These are phyloP conservation scores for Piper longum DNA, from an alignment of 164 flowering plant genomes.

Conservation along the genomic window DNA sequence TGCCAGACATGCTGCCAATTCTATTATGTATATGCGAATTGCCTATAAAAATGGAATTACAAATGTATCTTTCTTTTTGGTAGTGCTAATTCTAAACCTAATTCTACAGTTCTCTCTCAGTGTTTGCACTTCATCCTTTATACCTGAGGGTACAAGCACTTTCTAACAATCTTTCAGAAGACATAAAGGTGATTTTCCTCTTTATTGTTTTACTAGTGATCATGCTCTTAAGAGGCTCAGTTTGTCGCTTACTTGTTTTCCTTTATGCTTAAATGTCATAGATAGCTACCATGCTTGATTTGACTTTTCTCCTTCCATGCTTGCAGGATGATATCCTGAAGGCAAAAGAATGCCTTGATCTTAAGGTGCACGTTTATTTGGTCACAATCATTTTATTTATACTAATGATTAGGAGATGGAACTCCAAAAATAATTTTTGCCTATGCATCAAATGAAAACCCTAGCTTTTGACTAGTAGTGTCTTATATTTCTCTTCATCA, in stretches of 20 bases:
- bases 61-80: neutral
- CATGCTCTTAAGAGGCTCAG: no score
- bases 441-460: no score
- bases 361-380: slow-evolving; percentile 33
- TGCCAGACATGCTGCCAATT: neutral
- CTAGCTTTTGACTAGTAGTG: neutral
- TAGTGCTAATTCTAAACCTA: slow-evolving; percentile 1
- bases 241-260: neutral
- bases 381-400: neutral
- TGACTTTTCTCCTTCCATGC: slow-evolving; percentile 5
- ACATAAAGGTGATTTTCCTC: slow-evolving; percentile 41
- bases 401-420: neutral
- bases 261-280: neutral
- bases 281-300: neutral
- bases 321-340: slow-evolving; percentile 69
- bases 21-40: no score
- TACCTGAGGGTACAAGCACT: slow-evolving; percentile 84
- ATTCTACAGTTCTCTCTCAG: slow-evolving; percentile 81
- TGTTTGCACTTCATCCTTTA: slow-evolving; percentile 89
- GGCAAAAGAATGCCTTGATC: slow-evolving; percentile 43
- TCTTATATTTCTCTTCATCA: neutral
- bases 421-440: no score
- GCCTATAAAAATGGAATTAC: no score
- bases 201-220: neutral
- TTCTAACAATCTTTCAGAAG: slow-evolving; percentile 55